phyloP scores from a whole-genome alignment of 2,329 filamentous ascomycete genomes.

The Curvularia verruculosa region DNA sequence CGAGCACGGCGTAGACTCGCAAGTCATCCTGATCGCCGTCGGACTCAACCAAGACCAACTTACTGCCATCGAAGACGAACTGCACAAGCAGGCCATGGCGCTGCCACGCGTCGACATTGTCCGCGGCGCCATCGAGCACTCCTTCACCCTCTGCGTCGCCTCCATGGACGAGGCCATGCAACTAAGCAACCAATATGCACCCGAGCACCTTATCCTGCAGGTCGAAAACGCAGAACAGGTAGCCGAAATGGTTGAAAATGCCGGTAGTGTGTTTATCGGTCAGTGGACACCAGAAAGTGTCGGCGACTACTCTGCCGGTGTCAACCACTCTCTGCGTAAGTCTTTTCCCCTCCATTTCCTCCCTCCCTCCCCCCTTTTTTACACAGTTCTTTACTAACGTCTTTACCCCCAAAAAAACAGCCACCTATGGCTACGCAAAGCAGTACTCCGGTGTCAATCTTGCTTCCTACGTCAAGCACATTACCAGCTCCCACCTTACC shows the following conservation, averaged over 20 bases:
- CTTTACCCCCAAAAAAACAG: slow-evolving; percentile 53
- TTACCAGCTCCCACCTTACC: slow-evolving; percentile 91
- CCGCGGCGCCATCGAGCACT: slow-evolving; percentile 86
- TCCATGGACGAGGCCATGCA: slow-evolving; percentile 77
- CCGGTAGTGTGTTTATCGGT: slow-evolving; percentile 94
- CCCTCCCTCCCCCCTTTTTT: background rate
- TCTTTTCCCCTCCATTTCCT: slow-evolving; percentile 32
- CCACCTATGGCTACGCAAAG: slow-evolving; percentile 96
- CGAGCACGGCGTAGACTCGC: slow-evolving; percentile 94
- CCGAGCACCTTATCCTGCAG: slow-evolving; percentile 95
- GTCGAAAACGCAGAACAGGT: slow-evolving; percentile 75
- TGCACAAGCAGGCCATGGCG: slow-evolving; percentile 84
- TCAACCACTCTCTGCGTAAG: slow-evolving; percentile 97
- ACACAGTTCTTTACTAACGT: background rate
- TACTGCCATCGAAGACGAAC: slow-evolving; percentile 84
- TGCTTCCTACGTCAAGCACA: slow-evolving; percentile 95
- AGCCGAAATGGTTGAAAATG: slow-evolving; percentile 84
- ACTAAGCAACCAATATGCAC: slow-evolving; percentile 92
- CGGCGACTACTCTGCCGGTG: slow-evolving; percentile 95
- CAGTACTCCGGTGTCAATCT: slow-evolving; percentile 98
- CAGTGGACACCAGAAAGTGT: slow-evolving; percentile 98
- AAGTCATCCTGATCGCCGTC: slow-evolving; percentile 89
- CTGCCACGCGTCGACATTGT: slow-evolving; percentile 94
- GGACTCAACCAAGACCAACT: slow-evolving; percentile 76
- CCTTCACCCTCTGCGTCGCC: slow-evolving; percentile 78